A percentile compares a stretch with the other conserved stretches of the same genome.
Conservation (phyloP, 805 yeast genomes). For the Sugiyamaella floridensis region DNA sequence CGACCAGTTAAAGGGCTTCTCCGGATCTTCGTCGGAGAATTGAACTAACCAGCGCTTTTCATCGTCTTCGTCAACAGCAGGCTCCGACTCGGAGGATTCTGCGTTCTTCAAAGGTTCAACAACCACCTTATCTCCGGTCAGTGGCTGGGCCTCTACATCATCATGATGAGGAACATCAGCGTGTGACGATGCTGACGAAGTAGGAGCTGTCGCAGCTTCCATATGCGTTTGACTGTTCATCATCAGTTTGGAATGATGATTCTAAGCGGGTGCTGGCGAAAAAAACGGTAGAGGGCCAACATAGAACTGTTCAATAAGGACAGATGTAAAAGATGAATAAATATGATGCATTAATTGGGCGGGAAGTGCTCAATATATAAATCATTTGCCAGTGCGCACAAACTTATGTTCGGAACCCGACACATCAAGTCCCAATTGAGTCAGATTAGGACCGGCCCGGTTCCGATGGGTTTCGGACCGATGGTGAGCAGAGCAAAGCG, state of each 20-base stretch:
- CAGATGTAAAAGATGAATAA: not conserved
- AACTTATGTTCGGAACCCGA: not conserved
- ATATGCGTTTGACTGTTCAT: not conserved
- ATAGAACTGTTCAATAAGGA: no score
- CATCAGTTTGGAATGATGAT: not conserved
- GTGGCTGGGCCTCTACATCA: not conserved
- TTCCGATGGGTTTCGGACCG: not conserved
- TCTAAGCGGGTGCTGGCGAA: no score
- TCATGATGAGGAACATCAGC: not conserved
- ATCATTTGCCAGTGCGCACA: not conserved
- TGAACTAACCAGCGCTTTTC: constrained; percentile 11
- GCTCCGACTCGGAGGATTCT: not conserved
- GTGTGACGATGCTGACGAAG: not conserved
- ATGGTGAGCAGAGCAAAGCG: not conserved
- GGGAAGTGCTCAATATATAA: not conserved
- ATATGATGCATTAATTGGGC: not conserved
- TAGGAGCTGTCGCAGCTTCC: not conserved
- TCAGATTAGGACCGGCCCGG: not conserved
- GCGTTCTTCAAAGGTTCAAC: no score
- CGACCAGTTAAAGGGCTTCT: constrained; percentile 52
- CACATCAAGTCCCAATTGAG: not conserved
- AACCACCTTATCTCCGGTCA: not conserved
- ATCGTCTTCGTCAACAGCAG: not conserved
- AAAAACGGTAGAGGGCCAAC: no score
- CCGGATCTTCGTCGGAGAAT: constrained; percentile 46